These are phyloP conservation scores for Allantophomopsis cytisporea DNA, from an alignment of 2,329 filamentous ascomycete species.

Conservation along the genomic window DNA sequence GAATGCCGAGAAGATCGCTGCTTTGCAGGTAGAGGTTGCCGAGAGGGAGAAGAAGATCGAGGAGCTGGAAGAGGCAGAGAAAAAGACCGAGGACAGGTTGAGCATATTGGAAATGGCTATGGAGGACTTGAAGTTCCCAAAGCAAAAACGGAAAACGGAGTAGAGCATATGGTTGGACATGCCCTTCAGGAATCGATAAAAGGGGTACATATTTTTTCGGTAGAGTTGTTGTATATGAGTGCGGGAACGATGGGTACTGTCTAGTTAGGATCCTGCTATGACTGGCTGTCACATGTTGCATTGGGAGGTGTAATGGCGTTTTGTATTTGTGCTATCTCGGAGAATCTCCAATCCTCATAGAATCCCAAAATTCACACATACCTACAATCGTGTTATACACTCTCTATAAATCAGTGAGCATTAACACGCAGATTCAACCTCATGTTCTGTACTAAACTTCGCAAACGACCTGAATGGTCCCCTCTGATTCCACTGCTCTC, in stretches of 20 bases:
- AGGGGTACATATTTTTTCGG: neutral
- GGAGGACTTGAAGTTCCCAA: conserved; percentile 12
- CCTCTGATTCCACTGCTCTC: conserved; percentile 13
- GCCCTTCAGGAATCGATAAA: neutral
- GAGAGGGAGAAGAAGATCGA: conserved; percentile 35
- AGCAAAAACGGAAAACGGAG: conserved; percentile 9
- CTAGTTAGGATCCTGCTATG: neutral
- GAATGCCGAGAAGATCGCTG: conserved; percentile 37
- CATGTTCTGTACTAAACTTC: conserved; percentile 19
- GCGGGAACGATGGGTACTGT: neutral
- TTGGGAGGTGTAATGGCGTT: neutral
- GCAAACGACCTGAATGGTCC: conserved; percentile 15
- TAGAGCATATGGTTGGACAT: conserved; percentile 1
- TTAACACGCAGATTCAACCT: neutral
- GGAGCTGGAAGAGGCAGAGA: conserved; percentile 36
- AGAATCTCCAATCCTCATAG: neutral
- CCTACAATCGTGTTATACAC: neutral
- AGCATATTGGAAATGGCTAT: conserved; percentile 17
- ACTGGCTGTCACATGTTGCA: neutral
- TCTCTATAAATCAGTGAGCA: neutral
- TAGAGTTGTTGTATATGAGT: neutral
- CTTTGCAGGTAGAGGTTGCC: conserved; percentile 35
- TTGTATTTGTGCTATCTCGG: neutral
- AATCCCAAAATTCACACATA: neutral
- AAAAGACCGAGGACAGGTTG: conserved; percentile 16